A percentile compares a stretch with the other conserved stretches of the same genome.
phyloP scores from a whole-genome alignment of 305 asterid genomes.

The Striga hermonthica region DNA sequence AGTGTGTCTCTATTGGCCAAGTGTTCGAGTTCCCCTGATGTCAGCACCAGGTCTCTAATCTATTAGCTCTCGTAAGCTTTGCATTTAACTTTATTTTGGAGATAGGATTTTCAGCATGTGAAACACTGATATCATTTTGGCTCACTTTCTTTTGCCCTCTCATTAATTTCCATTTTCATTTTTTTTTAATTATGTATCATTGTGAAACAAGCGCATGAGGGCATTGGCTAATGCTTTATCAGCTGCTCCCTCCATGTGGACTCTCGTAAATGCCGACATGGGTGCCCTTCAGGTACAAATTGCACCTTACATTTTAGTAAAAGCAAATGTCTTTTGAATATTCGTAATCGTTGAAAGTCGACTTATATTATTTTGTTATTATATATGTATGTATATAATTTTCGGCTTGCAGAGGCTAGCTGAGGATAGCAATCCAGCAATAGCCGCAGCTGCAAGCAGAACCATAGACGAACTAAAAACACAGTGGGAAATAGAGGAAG shows the following conservation, averaged over 20 bases:
- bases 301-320: too few relatives aligned
- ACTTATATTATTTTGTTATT: too few relatives aligned
- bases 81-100: too few relatives aligned
- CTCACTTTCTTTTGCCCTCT: neutral
- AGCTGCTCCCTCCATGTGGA: constrained; percentile 96
- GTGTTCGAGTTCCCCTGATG: constrained; percentile 93
- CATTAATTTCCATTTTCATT: neutral
- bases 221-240: constrained; percentile 93
- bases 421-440: constrained; percentile 81
- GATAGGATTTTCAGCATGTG: too few relatives aligned
- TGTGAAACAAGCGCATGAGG: constrained; percentile 45
- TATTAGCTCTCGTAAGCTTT: too few relatives aligned
- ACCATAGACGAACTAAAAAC: constrained; percentile 75
- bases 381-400: too few relatives aligned
- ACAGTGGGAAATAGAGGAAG: constrained; percentile 94
- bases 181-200: neutral
- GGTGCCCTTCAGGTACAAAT: constrained; percentile 81
- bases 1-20: constrained; percentile 78
- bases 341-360: too few relatives aligned
- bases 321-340: too few relatives aligned
- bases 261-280: constrained; percentile 97
- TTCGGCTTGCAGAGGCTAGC: constrained; percentile 65
- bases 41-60: constrained; percentile 67
- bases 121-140: neutral
- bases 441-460: constrained; percentile 83